Base-by-base conservation (phyloP, 2,329 filamentous ascomycete species). In the Huntiella abstrusa region DNA sequence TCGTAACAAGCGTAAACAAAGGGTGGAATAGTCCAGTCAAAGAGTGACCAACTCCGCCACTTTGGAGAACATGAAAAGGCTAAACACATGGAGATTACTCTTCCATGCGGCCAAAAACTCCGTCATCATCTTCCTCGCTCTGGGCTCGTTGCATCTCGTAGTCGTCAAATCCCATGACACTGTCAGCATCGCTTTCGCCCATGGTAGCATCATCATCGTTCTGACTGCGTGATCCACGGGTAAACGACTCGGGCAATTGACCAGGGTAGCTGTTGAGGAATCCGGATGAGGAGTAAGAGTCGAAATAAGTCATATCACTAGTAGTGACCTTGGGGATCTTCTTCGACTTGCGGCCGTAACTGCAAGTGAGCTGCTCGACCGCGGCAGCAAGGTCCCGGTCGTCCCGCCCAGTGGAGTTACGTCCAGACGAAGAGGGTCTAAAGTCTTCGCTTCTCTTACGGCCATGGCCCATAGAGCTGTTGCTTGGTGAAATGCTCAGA, bases 91-190 rank as follows among this genome's bases (percentile, higher is more conserved):
- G 22, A 19, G 6, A 19, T 17, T 43, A 46, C 62, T 93, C 85
- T 64, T 98, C 91, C 88, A 96, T 96, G 54, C 77, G 76, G 48
- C 87, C 87, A 67, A 98, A 98, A 56, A 96, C 82, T 58, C 87
- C 87, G 53, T 95, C 87, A 54, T 96, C 88, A 52, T 93, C 86
- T 55, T 94, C 87, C 55, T 92, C 83, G 60, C 77, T 80, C 51
- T 80, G 73, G 43, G 73, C 73, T 47, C 74, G 71, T 43, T 68
- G 72, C 47, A 65, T 69, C 54, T 65, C 64, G 56, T 77, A 76
- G 49, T 78, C 73, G 54, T 80, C 75, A 46, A 84, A 78, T 52
- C 76, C 75, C 54, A 68, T 13, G 15, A 39, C 67, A 60, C 70
- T 74, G 42, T 76, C 73, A 52, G 71, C 77, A 53, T 73, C 66